A percentile compares a stretch with the other conserved stretches of the same genome.
phyloP scores from a whole-genome alignment of 805 yeast species.

The Diddensiella santjacobensis region DNA sequence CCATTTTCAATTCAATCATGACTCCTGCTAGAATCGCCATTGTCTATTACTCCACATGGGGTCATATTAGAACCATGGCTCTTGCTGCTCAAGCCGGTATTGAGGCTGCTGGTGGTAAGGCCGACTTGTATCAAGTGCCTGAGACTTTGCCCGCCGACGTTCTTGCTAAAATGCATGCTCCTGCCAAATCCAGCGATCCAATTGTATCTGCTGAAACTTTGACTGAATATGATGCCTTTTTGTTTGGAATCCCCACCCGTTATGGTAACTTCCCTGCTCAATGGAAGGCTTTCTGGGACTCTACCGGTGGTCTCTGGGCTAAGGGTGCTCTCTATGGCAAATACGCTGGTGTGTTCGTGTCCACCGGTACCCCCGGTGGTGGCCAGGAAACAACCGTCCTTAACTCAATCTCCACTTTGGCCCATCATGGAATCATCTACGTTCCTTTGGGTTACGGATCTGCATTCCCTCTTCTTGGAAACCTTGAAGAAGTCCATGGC shows the following conservation, averaged over 20 bases:
- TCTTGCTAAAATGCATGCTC: conserved; percentile 52
- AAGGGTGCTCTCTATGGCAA: conserved; percentile 66
- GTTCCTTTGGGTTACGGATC: conserved; percentile 73
- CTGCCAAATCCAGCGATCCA: conserved; percentile 46
- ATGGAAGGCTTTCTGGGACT: conserved; percentile 71
- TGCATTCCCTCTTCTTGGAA: conserved; percentile 52
- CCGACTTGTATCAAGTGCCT: conserved; percentile 68
- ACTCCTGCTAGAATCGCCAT: conserved; percentile 56
- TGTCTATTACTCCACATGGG: conserved; percentile 75
- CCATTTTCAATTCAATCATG: too few relatives aligned
- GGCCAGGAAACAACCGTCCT: conserved; percentile 72
- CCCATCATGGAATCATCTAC: conserved; percentile 74
- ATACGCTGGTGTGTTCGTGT: conserved; percentile 68
- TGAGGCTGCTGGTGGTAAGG: conserved; percentile 63
- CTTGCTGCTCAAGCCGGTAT: conserved; percentile 66
- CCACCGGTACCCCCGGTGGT: conserved; percentile 72
- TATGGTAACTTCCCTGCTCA: conserved; percentile 75
- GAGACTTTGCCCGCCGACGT: conserved; percentile 68
- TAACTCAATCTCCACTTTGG: conserved; percentile 53
- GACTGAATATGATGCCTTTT: conserved; percentile 61
- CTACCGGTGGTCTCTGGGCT: conserved; percentile 76
- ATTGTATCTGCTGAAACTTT: conserved; percentile 52
- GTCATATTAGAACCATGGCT: conserved; percentile 69
- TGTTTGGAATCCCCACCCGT: conserved; percentile 80
- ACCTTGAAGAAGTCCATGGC: conserved; percentile 69